Percentiles rank a stretch among this genome's conserved stretches.
Evolutionary conservation across 306 rosid species (phyloP).

Genomic region (Cicer judaicum): DNA sequence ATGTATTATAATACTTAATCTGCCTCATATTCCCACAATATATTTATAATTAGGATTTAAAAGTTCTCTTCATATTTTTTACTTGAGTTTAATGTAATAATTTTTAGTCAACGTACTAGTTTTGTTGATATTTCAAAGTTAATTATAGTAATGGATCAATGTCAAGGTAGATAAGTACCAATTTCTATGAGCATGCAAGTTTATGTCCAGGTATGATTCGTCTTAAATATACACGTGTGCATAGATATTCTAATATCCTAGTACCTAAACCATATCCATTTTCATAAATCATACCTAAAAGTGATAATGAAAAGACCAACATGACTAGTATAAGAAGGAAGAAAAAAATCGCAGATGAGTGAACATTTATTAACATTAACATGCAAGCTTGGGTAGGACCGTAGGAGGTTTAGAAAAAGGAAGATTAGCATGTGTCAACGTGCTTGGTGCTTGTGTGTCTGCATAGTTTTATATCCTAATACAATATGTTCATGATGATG

Average conservation of each 20-base stretch:
- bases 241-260: not conserved
- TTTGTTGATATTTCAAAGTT: not conserved
- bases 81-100: not conserved
- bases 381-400: slow-evolving; percentile 9
- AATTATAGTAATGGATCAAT: not conserved
- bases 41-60: not conserved
- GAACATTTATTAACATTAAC: not conserved
- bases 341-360: slow-evolving; percentile 32
- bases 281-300: too few relatives aligned
- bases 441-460: not conserved
- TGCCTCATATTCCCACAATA: not conserved
- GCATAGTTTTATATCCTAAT: slow-evolving; percentile 29
- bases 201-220: not conserved
- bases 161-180: not conserved
- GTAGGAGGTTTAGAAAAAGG: not conserved
- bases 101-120: not conserved
- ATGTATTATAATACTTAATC: not conserved
- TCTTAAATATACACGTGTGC: not conserved
- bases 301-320: slow-evolving; percentile 21
- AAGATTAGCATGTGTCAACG: not conserved
- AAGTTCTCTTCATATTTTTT: not conserved
- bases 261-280: too few relatives aligned
- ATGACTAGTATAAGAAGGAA: slow-evolving; percentile 27
- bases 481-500: slow-evolving; percentile 21
- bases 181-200: too few relatives aligned